These are phyloP conservation scores for Immersiella caudata DNA, from an alignment of 495 filamentous ascomycete genomes.

Conservation along the genomic window DNA sequence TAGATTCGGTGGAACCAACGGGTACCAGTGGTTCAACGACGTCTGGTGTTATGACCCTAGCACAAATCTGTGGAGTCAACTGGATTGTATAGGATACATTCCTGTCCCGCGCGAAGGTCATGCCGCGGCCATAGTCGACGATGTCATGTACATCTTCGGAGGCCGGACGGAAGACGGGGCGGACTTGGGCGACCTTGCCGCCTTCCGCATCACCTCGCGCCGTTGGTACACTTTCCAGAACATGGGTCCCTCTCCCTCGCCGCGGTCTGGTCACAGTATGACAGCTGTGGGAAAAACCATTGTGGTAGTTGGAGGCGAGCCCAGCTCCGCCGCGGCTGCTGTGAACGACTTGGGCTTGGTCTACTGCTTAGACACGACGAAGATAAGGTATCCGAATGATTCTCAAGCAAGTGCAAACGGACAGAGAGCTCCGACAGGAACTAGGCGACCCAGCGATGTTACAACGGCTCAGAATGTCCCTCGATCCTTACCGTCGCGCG, in stretches of 20 bases:
- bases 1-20: slow-evolving; percentile 96
- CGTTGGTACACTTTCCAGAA: slow-evolving; percentile 99
- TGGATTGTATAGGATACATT: slow-evolving; percentile 97
- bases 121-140: slow-evolving; percentile 86
- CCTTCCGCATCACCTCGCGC: slow-evolving; percentile 86
- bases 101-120: slow-evolving; percentile 93
- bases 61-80: slow-evolving; percentile 76
- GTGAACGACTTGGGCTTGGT: slow-evolving; percentile 82
- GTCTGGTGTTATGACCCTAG: slow-evolving; percentile 94
- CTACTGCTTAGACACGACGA: slow-evolving; percentile 90
- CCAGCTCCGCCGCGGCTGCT: slow-evolving; percentile 80
- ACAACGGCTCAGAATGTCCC: slow-evolving; percentile 31
- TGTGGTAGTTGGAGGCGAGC: slow-evolving; percentile 90
- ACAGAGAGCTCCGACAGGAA: slow-evolving; percentile 37
- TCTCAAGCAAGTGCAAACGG: slow-evolving; percentile 54
- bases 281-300: slow-evolving; percentile 90
- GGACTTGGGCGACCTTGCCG: slow-evolving; percentile 91
- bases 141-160: slow-evolving; percentile 99
- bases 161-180: slow-evolving; percentile 91
- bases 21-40: slow-evolving; percentile 95
- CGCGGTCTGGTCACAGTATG: slow-evolving; percentile 96
- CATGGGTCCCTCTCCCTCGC: slow-evolving; percentile 95
- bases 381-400: slow-evolving; percentile 93
- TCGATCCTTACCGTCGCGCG: slow-evolving; percentile 58
- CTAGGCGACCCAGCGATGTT: slow-evolving; percentile 46